Base-by-base conservation (phyloP, 2,329 filamentous ascomycete species). In the Massarina eburnea region DNA sequence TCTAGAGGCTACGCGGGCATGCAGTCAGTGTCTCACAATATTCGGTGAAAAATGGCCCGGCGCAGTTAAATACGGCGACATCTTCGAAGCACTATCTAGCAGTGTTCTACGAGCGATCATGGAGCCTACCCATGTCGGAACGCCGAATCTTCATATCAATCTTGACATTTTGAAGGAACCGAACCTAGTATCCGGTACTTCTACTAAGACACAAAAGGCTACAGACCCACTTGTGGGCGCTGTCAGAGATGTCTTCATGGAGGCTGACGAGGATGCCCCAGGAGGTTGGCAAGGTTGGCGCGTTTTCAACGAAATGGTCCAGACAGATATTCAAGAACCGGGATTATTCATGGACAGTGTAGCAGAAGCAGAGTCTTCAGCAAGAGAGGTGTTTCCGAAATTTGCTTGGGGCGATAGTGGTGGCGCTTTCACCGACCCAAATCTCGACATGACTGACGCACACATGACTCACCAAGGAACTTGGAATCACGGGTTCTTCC, bases 201-300 rank as follows among this genome's bases (percentile, higher is more conserved):
- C 27, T 7, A 12, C 21, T 20, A 27, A 9, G 8, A 30, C 24
- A 29, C 15, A 34, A 6, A 44, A 43, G 19, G 9, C 37, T 1
- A 37, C 45, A 2, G 51, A 51, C 40, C 48, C 48, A 2, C 40
- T 62, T 4, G 50, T 58, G 4, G 55, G 58, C 18, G 60, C 60
- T 9, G 58, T 63, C 10, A 63, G 59, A 37, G 57, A 63, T 2
- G 60, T 57, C 1, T 63, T 63, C 24, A 63, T 62, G 57, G 60
- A 62, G 39, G 57, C 59, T 1, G 58, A 62, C 14, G 59, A 62
- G 36, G 59, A 62, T 39, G 53, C 56, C 1, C 59, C 59, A 0
- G 57, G 57, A n/a, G 57, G 59, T 2, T 59, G 55, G 57, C 60
- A 61, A 33, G 57, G 60, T 7, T 64, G 57, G 60, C 44, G 59